Conservation (phyloP, 495 filamentous ascomycete species). For the Hypoxylon fuscum region DNA sequence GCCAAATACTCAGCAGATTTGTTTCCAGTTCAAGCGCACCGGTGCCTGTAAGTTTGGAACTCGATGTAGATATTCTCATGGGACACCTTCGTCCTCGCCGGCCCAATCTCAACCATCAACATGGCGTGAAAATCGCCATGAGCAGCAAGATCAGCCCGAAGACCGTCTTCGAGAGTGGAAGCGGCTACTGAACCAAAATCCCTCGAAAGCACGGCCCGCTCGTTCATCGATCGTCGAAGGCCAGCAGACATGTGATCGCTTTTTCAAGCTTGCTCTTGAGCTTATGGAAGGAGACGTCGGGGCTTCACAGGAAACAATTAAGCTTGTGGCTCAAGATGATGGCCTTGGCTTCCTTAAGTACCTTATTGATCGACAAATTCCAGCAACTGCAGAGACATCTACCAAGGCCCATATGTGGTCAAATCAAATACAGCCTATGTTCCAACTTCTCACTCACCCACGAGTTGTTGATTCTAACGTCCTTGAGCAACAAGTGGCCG, state of each 20-base stretch:
- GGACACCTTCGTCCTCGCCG: not conserved
- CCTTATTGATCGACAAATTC: conserved; percentile 42
- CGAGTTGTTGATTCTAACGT: conserved; percentile 44
- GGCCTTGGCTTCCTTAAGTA: conserved; percentile 48
- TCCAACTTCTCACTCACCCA: conserved; percentile 44
- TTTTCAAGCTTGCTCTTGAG: conserved; percentile 46
- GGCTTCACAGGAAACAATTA: conserved; percentile 46
- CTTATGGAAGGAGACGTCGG: conserved; percentile 48
- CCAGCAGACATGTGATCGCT: conserved; percentile 22
- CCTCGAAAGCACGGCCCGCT: conserved; percentile 12
- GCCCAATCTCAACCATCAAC: conserved; percentile 6
- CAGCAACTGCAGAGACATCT: conserved; percentile 3
- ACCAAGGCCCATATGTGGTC: conserved; percentile 33
- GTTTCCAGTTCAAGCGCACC: conserved; percentile 14
- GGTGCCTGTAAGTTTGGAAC: conserved; percentile 31
- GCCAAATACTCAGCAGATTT: conserved; percentile 1
- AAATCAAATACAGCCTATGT: conserved; percentile 39
- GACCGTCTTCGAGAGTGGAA: conserved; percentile 44
- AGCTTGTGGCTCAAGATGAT: conserved; percentile 44
- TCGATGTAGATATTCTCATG: conserved; percentile 37
- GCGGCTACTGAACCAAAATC: conserved; percentile 31
- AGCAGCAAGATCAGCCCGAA: conserved; percentile 1
- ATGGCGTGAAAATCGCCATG: not conserved
- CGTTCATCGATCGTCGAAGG: not conserved
- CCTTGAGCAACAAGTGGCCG: conserved; percentile 45